Conservation (phyloP, 2,329 filamentous ascomycete genomes). For the Dactylellina haptotyla region DNA sequence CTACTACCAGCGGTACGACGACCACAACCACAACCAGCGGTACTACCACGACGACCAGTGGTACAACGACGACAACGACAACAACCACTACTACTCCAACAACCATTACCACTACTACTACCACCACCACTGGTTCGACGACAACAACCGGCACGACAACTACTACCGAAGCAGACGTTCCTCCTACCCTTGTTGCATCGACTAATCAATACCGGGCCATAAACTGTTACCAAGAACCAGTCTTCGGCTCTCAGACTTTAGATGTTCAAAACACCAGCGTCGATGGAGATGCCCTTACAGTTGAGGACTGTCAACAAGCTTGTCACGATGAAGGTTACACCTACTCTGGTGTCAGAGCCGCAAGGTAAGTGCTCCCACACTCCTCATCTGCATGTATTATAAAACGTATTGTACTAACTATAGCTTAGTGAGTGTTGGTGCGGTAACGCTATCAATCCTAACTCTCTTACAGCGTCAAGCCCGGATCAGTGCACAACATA, state of each 20-base stretch:
- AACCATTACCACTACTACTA: background rate
- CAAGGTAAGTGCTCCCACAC: conserved; percentile 15
- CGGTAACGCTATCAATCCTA: conserved; percentile 5
- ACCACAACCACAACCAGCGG: background rate
- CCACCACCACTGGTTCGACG: no score
- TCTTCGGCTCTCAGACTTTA: background rate
- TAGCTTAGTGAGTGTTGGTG: conserved; percentile 36
- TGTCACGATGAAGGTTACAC: conserved; percentile 14
- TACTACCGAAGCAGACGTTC: background rate
- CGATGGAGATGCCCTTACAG: conserved; percentile 3
- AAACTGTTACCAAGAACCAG: conserved; percentile 20
- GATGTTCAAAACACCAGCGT: background rate
- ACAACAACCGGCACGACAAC: background rate
- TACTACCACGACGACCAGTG: background rate
- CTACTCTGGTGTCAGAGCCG: conserved; percentile 28
- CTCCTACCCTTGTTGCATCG: conserved; percentile 17
- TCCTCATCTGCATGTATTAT: background rate
- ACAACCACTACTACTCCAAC: no score
- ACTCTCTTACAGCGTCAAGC: background rate
- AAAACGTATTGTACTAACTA: background rate
- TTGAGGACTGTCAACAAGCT: conserved; percentile 12
- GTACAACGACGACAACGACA: no score
- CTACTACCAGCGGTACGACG: background rate
- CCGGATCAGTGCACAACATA: conserved; percentile 3
- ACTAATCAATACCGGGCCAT: background rate